Evolutionary conservation across 352 stramenopile species (phyloP).

Genomic region (Phytopythium litorale): DNA sequence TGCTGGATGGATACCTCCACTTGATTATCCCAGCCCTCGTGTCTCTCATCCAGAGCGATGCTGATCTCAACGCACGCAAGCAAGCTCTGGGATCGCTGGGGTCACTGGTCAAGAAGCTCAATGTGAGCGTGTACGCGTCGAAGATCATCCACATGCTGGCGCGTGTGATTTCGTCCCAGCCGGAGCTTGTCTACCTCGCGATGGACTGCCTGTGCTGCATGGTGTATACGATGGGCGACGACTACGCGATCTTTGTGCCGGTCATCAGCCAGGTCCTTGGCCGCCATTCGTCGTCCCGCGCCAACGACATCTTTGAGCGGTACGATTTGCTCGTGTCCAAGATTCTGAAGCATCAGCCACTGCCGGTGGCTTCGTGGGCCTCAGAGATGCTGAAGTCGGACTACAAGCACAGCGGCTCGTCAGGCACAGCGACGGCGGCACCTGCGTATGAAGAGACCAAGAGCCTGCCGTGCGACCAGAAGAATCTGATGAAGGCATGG

Average conservation of each 20-base stretch:
- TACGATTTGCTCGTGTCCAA: slow-evolving; percentile 87
- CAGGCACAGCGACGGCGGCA: slow-evolving; percentile 1
- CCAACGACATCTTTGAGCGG: slow-evolving; percentile 84
- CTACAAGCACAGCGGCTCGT: slow-evolving; percentile 28
- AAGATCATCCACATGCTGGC: slow-evolving; percentile 90
- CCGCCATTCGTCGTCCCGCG: slow-evolving; percentile 49
- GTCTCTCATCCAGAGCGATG: slow-evolving; percentile 79
- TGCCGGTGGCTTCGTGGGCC: slow-evolving; percentile 79
- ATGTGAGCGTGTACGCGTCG: slow-evolving; percentile 83
- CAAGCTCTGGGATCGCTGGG: slow-evolving; percentile 78
- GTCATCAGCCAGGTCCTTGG: slow-evolving; percentile 82
- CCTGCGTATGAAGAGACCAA: slow-evolving; percentile 59
- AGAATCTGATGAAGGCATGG: slow-evolving; percentile 85
- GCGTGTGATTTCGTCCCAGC: slow-evolving; percentile 77
- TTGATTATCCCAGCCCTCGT: slow-evolving; percentile 83
- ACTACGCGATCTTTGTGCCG: slow-evolving; percentile 88
- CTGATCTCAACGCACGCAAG: slow-evolving; percentile 75
- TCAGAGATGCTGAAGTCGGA: slow-evolving; percentile 61
- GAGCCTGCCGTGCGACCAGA: slow-evolving; percentile 75
- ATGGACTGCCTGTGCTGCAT: slow-evolving; percentile 89
- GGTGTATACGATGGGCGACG: slow-evolving; percentile 87
- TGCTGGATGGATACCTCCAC: slow-evolving; percentile 83
- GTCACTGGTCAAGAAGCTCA: slow-evolving; percentile 87
- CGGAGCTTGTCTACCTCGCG: slow-evolving; percentile 79
- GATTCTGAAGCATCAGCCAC: slow-evolving; percentile 83